Base-by-base conservation (phyloP, 2,329 filamentous ascomycete genomes). In the Aspergillus puulaauensis region DNA sequence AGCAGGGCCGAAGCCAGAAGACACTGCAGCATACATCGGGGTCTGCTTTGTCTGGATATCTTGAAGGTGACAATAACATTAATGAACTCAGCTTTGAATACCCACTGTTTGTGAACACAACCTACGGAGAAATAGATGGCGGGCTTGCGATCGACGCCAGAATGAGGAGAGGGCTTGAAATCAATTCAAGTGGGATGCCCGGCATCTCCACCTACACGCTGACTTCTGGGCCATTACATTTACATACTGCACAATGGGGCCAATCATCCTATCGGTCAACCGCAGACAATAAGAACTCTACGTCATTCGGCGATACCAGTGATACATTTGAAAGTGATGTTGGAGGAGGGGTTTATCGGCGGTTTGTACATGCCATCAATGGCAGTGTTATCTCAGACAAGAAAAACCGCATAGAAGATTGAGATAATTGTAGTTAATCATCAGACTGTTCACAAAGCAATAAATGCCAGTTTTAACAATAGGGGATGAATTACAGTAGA, bases 121-220 rank as follows among this genome's bases (percentile, higher is more conserved):
- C 80, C 2, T 82, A 81, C 54, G 68, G 70, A 14, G 68, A 76
- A 12, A 79, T 24, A 1, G 78, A 82, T 62, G 72, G 82, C 52
- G 78, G 76, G n/a, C 73, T 84, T 51, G 77, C 75, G 2, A 79
- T 83, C 55, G 66, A 75, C 23, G 83, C 78, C 11, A 70, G 66
- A n/a, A 70, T 87, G 63, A 71, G 71, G 44, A 79, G 81, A 14
- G 80, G 79, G 12, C 79, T 85, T 37, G 66, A 79, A 17, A 76
- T 83, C 8, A 57, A 61, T 6, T 60, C 67, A 8, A 67, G 75
- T 24, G 76, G 78, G 24, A 58, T 81, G 4, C 67, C 72, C 8
- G 71, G 81, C 1, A 77, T 83, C 24, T 85, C 89, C 51, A 83
- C 87, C 0, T 84, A 88, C 61, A 82, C 81, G 0, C 87, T 88